These are phyloP conservation scores for Hansenula sp. DNA, from an alignment of 1,139 yeast species.

Conservation along the genomic window DNA sequence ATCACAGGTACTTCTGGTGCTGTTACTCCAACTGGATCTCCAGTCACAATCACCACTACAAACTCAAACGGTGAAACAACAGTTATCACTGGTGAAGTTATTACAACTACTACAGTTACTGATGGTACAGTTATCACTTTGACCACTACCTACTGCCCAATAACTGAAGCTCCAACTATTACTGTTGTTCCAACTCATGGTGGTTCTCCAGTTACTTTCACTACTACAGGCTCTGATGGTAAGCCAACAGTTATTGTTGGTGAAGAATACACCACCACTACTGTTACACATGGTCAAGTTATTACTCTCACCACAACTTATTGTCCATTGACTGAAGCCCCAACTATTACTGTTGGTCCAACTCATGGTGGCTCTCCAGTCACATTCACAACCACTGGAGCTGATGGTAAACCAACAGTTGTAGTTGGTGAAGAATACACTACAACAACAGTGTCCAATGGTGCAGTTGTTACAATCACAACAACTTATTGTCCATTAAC, in stretches of 20 bases:
- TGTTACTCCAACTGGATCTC: background rate
- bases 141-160: slow-evolving; percentile 1
- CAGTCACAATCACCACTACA: background rate
- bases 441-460: background rate
- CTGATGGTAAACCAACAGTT: background rate
- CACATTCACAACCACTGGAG: background rate
- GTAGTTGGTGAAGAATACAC: background rate
- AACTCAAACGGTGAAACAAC: background rate
- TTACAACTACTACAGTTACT: background rate
- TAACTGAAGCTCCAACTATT: background rate
- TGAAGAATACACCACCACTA: slow-evolving; percentile 1
- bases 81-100: background rate
- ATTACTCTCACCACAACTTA: background rate
- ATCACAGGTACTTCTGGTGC: background rate
- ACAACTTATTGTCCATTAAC: slow-evolving; percentile 1
- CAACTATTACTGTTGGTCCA: background rate
- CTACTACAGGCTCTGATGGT: slow-evolving; percentile 1
- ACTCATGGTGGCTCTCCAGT: background rate
- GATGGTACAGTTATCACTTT: background rate
- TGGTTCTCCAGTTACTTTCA: slow-evolving; percentile 1
- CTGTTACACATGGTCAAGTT: background rate
- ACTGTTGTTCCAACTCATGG: background rate
- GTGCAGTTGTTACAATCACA: background rate
- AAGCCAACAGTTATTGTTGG: background rate
- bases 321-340: background rate